phyloP scores from a whole-genome alignment of 192 early-diverging fungal species.

The Radiomyces spectabilis region DNA sequence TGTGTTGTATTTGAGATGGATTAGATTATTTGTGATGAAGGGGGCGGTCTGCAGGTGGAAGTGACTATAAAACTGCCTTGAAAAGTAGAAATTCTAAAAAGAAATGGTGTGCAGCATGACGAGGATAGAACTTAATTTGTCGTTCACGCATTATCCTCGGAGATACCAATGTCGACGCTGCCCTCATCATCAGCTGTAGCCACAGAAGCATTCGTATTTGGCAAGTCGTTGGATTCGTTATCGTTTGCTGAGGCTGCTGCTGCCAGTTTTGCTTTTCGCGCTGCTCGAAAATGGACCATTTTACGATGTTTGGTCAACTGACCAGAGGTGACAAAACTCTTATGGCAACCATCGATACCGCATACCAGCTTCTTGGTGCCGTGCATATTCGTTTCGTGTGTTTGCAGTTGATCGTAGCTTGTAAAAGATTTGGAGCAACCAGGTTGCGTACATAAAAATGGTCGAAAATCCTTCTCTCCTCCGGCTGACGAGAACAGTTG shows the following conservation, averaged over 20 bases:
- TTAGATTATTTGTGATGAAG: no score
- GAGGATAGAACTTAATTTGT: no score
- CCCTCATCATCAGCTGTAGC: no score
- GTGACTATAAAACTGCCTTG: no score
- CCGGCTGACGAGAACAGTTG: conserved; percentile 19
- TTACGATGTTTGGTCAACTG: conserved; percentile 33
- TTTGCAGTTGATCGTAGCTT: conserved; percentile 23
- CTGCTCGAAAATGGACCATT: conserved; percentile 31
- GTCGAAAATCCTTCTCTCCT: conserved; percentile 21
- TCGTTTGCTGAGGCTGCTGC: neutral
- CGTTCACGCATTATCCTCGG: no score
- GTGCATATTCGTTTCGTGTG: conserved; percentile 33
- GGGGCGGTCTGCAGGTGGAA: no score
- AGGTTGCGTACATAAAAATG: conserved; percentile 28
- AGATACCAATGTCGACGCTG: no score
- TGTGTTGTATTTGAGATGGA: no score
- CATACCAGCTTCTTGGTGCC: conserved; percentile 30
- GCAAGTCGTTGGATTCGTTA: neutral
- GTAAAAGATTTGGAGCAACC: conserved; percentile 29
- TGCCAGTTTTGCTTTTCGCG: conserved; percentile 16
- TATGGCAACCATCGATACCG: conserved; percentile 27
- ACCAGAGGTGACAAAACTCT: conserved; percentile 30
- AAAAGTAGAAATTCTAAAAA: no score
- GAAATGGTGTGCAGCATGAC: no score
- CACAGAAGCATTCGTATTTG: neutral